Base-by-base conservation (phyloP, 2,329 filamentous ascomycete genomes). In the Colletotrichum lindemuthianum region DNA sequence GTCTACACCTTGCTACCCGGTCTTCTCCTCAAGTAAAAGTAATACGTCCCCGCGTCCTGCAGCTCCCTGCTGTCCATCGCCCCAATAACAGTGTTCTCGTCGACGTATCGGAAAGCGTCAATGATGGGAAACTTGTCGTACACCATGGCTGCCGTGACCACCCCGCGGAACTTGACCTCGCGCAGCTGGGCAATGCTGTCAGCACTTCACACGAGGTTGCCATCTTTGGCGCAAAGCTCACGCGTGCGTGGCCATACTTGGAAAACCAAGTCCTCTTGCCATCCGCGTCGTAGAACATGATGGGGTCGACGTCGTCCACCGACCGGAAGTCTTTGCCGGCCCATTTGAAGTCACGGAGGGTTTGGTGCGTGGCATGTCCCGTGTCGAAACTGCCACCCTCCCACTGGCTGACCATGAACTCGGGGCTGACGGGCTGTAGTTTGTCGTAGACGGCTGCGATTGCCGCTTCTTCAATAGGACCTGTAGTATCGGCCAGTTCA, bases 91-190 rank as follows among this genome's bases (percentile, higher is more conserved):
- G 70, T 67, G 10, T 70, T 63, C 2, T 73, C 70, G 6, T 69
- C 61, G 10, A 76, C 72, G 24, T 67, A 67, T 0, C 72, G 71
- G 60, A 76, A 75, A 10, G 67, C 63, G n/a, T 75, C 72, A 16
- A 75, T 73, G 54, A 75, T 73, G 4, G 73, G 72, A 3, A 68
- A 55, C 4, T 69, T 68, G 49, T 76, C 71, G 53, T 74, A 75
- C 4, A 75, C 67, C 69, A 74, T 72, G 10, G 72, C 70, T 2
- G 73, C 65, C 5, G 73, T 71, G 8, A 73, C 65, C 3, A 72
- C 56, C 10, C 63, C 71, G 7, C 71, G 60, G 37, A 65, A 69
- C 45, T 69, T 69, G 16, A 73, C 60, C 43, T 72, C 69, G 4
- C 72, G 63, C 8, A 73, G 11, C 70, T 73, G 56, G 32, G 13